Evolutionary conservation across 306 rosid species (phyloP).

Genomic region (Alnus glutinosa): DNA sequence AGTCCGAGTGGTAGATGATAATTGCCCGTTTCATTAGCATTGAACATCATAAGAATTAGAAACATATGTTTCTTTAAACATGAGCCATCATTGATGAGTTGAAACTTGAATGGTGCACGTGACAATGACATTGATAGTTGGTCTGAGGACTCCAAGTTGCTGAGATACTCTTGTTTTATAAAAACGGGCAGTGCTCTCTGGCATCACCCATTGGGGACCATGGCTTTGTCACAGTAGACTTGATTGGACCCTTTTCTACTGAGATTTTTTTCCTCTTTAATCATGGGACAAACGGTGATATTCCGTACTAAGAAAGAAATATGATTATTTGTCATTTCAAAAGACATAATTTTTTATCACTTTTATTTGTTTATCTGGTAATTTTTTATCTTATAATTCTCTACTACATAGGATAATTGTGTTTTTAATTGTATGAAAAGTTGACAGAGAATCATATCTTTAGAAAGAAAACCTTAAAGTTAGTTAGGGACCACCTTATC

Average conservation of each 20-base stretch:
- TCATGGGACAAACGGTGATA: background rate
- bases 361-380: too few species aligned
- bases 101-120: conserved; percentile 23
- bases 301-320: background rate
- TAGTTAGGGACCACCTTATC: too few species aligned
- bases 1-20: too few species aligned
- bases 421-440: too few species aligned
- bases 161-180: background rate
- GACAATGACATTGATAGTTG: conserved; percentile 16
- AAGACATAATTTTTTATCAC: too few species aligned
- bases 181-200: background rate
- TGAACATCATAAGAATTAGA: conserved; percentile 10
- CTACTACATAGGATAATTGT: too few species aligned
- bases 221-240: background rate
- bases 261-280: background rate
- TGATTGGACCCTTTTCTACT: background rate
- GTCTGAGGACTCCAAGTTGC: background rate
- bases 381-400: too few species aligned
- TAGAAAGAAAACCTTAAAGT: too few species aligned
- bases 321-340: too few species aligned
- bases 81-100: conserved; percentile 11
- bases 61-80: conserved; percentile 4
- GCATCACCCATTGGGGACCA: conserved; percentile 5
- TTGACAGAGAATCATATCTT: too few species aligned
- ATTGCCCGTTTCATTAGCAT: too few species aligned